These are phyloP conservation scores for Asterella californica DNA, from an alignment of 225 moss, liverwort and hornwort genomes.

Conservation along the genomic window DNA sequence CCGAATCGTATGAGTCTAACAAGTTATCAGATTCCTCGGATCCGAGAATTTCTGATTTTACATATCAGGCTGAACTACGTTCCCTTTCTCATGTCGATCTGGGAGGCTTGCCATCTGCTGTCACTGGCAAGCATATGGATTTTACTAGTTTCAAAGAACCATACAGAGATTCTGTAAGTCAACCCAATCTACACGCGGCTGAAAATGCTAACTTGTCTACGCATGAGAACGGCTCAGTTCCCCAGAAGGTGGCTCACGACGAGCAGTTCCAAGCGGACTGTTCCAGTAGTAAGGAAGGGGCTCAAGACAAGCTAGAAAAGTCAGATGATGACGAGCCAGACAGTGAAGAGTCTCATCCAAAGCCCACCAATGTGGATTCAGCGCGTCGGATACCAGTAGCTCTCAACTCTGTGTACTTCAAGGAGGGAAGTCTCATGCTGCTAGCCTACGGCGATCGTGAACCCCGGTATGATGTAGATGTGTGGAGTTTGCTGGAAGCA, in stretches of 20 bases:
- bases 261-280: neutral
- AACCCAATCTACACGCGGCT: neutral
- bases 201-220: neutral
- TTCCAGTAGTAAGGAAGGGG: neutral
- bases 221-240: neutral
- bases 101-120: neutral
- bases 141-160: conserved; percentile 2
- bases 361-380: conserved; percentile 53
- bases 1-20: neutral
- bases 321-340: conserved; percentile 30
- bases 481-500: conserved; percentile 1
- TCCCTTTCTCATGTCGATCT: neutral
- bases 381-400: conserved; percentile 76
- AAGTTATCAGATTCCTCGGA: neutral
- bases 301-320: neutral
- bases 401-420: conserved; percentile 78
- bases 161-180: neutral
- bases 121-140: neutral
- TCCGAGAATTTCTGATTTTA: neutral
- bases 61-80: neutral
- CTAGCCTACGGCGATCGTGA: conserved; percentile 95
- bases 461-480: conserved; percentile 62
- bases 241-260: neutral
- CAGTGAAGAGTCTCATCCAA: conserved; percentile 61
- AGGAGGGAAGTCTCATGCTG: conserved; percentile 87